Evolutionary conservation across 495 filamentous ascomycete genomes (phyloP), one percentile per base, ranked within the genome.

Genomic region (Bacidia rubella): DNA sequence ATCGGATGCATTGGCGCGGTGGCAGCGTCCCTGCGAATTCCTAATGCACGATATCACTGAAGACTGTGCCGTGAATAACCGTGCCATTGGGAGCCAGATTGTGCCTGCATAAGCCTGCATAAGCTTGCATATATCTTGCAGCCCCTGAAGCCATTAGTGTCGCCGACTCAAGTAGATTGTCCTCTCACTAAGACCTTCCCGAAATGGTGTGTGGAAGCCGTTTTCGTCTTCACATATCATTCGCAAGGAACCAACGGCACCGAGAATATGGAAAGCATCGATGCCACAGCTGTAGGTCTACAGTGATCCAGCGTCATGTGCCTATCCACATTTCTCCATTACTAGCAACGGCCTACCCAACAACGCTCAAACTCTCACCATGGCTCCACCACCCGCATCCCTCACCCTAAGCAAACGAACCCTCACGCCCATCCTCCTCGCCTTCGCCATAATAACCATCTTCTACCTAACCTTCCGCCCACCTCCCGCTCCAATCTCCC

Each of bases 321-420:
- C n/a, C n/a, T n/a, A n/a, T n/a, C n/a, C 15, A 35, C 29, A 35
- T 15, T 25, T 26, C 44, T n/a, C 22, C 22, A 17, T 25, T 1
- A 12, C 44, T 26, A 21, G 4, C 19, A 47, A 21, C 1, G 15
- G 7, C 3, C 0, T 2, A 15, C 15, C 22, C 44, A 17, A 10
- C 38, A 15, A 12, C 19, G 2, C 40, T 2, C 29, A 1, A 24
- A 44, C 17, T 0, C 41, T 20, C 7, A 44, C 17, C 41, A 20
- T 22, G 10, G 11, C 12, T 24, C 32, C 19, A 12, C 39, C 11
- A 10, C 41, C 23, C 25, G 23, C 23, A 17, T 47, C 29, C 39
- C 47, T 42, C 22, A 43, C 42, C 40, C 46, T 50, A 44, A 47
- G 49, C 51, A 70, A 69, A 26, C 69, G 70, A 15, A 46, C 62